Evolutionary conservation across 768 basidiomycete genomes (phyloP).

Genomic region (Boletus patriciae): DNA sequence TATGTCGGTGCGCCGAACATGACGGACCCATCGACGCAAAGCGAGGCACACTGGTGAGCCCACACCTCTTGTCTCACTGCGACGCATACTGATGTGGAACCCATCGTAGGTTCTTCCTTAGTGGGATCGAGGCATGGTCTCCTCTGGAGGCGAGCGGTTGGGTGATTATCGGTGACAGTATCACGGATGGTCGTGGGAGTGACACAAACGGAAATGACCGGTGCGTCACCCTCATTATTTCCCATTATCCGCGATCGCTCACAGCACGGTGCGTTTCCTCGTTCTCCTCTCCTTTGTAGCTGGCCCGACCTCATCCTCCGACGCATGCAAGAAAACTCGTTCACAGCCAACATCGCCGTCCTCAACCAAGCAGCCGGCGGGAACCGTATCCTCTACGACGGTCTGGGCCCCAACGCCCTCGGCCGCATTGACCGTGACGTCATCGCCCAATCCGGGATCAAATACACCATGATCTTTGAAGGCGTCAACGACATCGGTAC

Average conservation of each 20-base stretch:
- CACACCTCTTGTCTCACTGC: neutral
- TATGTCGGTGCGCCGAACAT: slow-evolving; percentile 17
- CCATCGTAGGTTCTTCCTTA: slow-evolving; percentile 1
- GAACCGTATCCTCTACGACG: slow-evolving; percentile 1
- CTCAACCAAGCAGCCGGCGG: neutral
- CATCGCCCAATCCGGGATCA: slow-evolving; percentile 4
- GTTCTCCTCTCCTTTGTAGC: neutral
- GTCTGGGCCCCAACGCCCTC: neutral
- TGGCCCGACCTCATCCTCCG: slow-evolving; percentile 2
- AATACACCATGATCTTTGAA: slow-evolving; percentile 8
- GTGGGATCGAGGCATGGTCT: slow-evolving; percentile 5
- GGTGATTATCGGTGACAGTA: slow-evolving; percentile 3
- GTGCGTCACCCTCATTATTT: neutral
- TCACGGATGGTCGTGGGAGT: slow-evolving; percentile 6
- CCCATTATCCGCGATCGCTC: neutral
- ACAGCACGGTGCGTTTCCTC: neutral
- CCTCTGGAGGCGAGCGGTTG: neutral
- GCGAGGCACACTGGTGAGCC: neutral
- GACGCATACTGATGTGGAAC: slow-evolving; percentile 8
- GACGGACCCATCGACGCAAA: neutral
- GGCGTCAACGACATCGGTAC: slow-evolving; percentile 12
- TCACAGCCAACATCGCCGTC: neutral
- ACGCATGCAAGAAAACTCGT: slow-evolving; percentile 3
- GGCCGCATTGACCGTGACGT: slow-evolving; percentile 3
- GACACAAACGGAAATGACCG: slow-evolving; percentile 2